A percentile compares a stretch with the other conserved stretches of the same genome.
These are phyloP conservation scores for Rhizopogon vulgaris DNA, from an alignment of 768 basidiomycete species.

Conservation along the genomic window DNA sequence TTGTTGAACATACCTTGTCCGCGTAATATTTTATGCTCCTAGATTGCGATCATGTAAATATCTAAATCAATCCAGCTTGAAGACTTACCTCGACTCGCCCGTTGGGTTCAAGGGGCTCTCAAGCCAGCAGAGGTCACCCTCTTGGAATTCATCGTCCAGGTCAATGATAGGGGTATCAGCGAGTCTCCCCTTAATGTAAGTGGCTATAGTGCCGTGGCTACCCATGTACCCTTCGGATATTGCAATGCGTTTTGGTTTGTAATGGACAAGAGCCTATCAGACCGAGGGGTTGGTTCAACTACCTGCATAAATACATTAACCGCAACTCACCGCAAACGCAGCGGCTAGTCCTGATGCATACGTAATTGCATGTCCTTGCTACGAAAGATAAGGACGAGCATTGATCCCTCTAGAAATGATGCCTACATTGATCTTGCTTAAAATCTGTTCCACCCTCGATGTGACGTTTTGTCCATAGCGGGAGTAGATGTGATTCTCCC, in stretches of 20 bases:
- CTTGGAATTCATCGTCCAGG: slow-evolving; percentile 66
- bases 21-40: slow-evolving; percentile 80
- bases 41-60: slow-evolving; percentile 1
- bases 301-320: not conserved
- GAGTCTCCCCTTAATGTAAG: slow-evolving; percentile 46
- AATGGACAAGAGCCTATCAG: slow-evolving; percentile 59
- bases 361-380: slow-evolving; percentile 70
- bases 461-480: slow-evolving; percentile 61
- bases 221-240: slow-evolving; percentile 77
- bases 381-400: slow-evolving; percentile 4
- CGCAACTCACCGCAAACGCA: slow-evolving; percentile 54
- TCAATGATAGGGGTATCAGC: slow-evolving; percentile 40
- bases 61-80: not conserved
- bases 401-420: not conserved
- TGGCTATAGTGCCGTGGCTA: slow-evolving; percentile 54
- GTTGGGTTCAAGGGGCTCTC: slow-evolving; percentile 88
- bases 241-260: slow-evolving; percentile 71
- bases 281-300: not conserved
- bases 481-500: slow-evolving; percentile 66
- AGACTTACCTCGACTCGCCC: slow-evolving; percentile 62
- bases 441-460: slow-evolving; percentile 64
- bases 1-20: slow-evolving; percentile 49
- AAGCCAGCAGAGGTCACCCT: slow-evolving; percentile 79
- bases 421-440: slow-evolving; percentile 61
- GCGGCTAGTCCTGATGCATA: slow-evolving; percentile 78